Base-by-base conservation (phyloP, 495 filamentous ascomycete genomes). In the Pyronema omphalodes region DNA sequence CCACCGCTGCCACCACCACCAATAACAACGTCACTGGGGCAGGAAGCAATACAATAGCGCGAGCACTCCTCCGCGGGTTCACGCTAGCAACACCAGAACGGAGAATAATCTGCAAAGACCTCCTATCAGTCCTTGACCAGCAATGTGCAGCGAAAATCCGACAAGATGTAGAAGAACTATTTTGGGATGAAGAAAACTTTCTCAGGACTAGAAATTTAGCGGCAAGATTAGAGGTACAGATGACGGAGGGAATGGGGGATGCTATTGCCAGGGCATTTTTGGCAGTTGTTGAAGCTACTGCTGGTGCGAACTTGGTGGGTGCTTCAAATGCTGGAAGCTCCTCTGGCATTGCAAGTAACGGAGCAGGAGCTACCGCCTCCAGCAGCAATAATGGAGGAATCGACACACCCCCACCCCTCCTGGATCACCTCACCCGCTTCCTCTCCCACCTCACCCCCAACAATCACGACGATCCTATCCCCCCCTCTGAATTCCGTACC, bases 261-360 rank as follows among this genome's bases (percentile, higher is more conserved):
- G 52, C 55, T 6, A 33, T 65, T 9, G 62, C 62, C 0, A 33
- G 54, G 9, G 62, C 65, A 34, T 52, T 70, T 2, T 55, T 69
- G 9, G 60, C 59, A 9, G 61, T 71, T 12, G 60, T 71, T 17
- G 66, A 70, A 44, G 65, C 66, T 0, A 70, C 68, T 29, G 23
- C 2, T 29, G 23, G 23, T 2, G 23, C 23, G 23, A 29, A 29
- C 23, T 1, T 29, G 5, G 23, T 29, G 23, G 5, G 23, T 5
- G 1, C 23, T 5, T 1, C 23, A 29, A 29, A 29, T 5, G 1
- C 23, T 2, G 1, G 2, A 29, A 29, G 5, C 23, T 29, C 5
- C 1, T 29, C 23, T 5, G 5, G 23, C 23, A 5, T 1, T 5
- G 23, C 23, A 5, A 29, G 23, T 5, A 29, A 5, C 23, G 23